phyloP scores from a whole-genome alignment of 2,329 filamentous ascomycete genomes.

The Trichoderma cornu-damae region DNA sequence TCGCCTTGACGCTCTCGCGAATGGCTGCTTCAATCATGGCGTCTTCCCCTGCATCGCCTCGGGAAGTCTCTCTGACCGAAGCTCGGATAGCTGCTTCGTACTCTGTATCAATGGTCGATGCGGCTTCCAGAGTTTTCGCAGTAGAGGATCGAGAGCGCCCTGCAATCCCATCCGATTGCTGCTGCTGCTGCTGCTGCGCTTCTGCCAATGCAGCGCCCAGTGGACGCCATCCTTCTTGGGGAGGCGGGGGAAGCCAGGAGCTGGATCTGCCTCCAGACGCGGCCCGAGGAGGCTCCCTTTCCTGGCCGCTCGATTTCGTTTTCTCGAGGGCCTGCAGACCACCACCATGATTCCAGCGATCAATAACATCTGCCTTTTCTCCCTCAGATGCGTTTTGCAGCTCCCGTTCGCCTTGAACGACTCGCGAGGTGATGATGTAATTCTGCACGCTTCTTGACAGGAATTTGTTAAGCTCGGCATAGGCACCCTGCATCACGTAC shows the following conservation, averaged over 20 bases:
- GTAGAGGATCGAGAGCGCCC: constrained; percentile 20
- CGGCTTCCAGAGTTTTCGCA: background rate
- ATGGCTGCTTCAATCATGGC: constrained; percentile 67
- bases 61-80: constrained; percentile 65
- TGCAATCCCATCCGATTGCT: constrained; percentile 12
- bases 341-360: constrained; percentile 55
- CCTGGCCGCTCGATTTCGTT: constrained; percentile 44
- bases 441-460: constrained; percentile 68
- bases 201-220: constrained; percentile 42
- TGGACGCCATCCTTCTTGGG: constrained; percentile 39
- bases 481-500: constrained; percentile 76
- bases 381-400: constrained; percentile 47
- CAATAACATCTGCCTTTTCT: constrained; percentile 60
- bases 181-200: constrained; percentile 24
- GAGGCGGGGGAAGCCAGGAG: background rate
- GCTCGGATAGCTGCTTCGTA: constrained; percentile 67
- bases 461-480: constrained; percentile 68
- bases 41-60: constrained; percentile 65
- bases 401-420: constrained; percentile 69
- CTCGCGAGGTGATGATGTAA: constrained; percentile 73
- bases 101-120: constrained; percentile 46
- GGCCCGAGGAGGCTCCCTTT: constrained; percentile 32
- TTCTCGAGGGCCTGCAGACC: constrained; percentile 57
- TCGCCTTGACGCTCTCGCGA: constrained; percentile 61
- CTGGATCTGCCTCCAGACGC: constrained; percentile 3